A percentile compares a stretch with the other conserved stretches of the same genome.
These are phyloP conservation scores for Auriscalpium microsporum DNA, from an alignment of 768 basidiomycete species.

Conservation along the genomic window DNA sequence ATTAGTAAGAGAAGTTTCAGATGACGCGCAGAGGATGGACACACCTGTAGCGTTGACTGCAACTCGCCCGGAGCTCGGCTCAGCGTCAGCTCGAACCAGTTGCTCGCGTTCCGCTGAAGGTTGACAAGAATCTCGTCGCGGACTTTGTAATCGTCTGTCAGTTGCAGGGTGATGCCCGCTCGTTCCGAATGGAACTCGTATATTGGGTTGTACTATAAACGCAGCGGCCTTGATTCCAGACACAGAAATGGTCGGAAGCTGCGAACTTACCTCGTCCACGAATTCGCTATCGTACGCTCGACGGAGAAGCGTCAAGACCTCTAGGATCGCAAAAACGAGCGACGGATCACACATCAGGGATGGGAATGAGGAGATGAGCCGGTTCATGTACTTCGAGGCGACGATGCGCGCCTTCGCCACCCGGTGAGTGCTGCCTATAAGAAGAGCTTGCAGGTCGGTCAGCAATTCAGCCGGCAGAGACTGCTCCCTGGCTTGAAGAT, in stretches of 20 bases:
- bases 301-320: conserved; percentile 83
- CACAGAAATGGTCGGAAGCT: background rate
- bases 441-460: conserved; percentile 63
- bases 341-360: conserved; percentile 88
- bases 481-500: conserved; percentile 69
- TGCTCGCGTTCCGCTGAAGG: conserved; percentile 62
- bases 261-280: conserved; percentile 65
- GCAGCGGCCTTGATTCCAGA: background rate
- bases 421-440: conserved; percentile 76
- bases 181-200: conserved; percentile 79
- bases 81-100: conserved; percentile 83
- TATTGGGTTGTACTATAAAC: conserved; percentile 71
- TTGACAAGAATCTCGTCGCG: conserved; percentile 79
- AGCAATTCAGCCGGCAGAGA: conserved; percentile 62
- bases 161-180: conserved; percentile 61
- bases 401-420: conserved; percentile 74
- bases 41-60: conserved; percentile 84
- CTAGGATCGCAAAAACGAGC: conserved; percentile 83
- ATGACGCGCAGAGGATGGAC: background rate
- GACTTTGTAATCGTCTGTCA: conserved; percentile 79
- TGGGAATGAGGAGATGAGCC: conserved; percentile 84
- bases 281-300: conserved; percentile 87
- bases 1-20: background rate
- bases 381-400: conserved; percentile 75
- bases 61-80: conserved; percentile 87